Evolutionary conservation across 1,284 basidiomycete genomes (phyloP).

Genomic region (Leccinum brunneo-olivaceum): DNA sequence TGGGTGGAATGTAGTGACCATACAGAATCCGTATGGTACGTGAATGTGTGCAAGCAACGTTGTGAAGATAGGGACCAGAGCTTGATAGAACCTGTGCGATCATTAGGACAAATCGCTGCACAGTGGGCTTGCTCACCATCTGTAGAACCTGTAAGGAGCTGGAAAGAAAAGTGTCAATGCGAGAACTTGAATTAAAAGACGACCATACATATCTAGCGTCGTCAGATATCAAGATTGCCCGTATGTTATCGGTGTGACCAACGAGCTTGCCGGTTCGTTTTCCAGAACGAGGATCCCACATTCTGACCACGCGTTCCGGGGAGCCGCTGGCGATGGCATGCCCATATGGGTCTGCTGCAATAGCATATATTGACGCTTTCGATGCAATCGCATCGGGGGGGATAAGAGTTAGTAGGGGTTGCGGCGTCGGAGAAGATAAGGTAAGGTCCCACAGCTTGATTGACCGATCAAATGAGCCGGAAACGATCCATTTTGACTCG

Average conservation of each 20-base stretch:
- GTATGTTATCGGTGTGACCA: slow-evolving; percentile 95
- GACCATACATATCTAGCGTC: slow-evolving; percentile 80
- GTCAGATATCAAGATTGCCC: slow-evolving; percentile 81
- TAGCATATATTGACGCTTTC: slow-evolving; percentile 75
- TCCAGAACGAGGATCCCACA: slow-evolving; percentile 89
- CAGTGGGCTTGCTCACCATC: slow-evolving; percentile 50
- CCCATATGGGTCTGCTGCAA: slow-evolving; percentile 76
- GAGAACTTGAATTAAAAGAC: slow-evolving; percentile 2
- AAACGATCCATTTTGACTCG: slow-evolving; percentile 82
- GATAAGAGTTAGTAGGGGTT: slow-evolving; percentile 53
- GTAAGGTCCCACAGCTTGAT: slow-evolving; percentile 94
- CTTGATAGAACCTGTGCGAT: slow-evolving; percentile 64
- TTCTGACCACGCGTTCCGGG: slow-evolving; percentile 81
- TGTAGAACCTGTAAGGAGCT: slow-evolving; percentile 86
- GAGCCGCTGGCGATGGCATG: slow-evolving; percentile 82
- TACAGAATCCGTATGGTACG: slow-evolving; percentile 91
- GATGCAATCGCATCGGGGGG: slow-evolving; percentile 56
- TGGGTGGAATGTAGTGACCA: slow-evolving; percentile 90
- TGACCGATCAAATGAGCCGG: slow-evolving; percentile 90
- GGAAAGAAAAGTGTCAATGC: slow-evolving; percentile 15
- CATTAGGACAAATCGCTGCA: slow-evolving; percentile 9
- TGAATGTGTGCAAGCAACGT: slow-evolving; percentile 92
- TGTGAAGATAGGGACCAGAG: slow-evolving; percentile 90
- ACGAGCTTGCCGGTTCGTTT: slow-evolving; percentile 73
- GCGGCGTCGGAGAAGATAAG: slow-evolving; percentile 32